Conservation (phyloP, 1,284 basidiomycete species). For the Neonothopanus nambi region DNA sequence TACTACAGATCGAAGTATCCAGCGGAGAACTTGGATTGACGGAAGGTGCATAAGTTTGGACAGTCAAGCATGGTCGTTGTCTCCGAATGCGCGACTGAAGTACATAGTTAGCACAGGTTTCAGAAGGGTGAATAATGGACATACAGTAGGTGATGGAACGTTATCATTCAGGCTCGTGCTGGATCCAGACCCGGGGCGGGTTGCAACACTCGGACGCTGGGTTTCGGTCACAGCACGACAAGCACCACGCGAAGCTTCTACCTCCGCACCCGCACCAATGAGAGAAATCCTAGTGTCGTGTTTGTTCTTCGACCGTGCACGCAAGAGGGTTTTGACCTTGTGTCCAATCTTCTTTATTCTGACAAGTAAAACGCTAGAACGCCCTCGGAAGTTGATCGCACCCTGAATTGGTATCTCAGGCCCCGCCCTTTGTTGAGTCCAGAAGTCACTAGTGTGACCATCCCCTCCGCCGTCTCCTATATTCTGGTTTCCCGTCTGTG, state of each 20-base stretch:
- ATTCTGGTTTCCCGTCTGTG: not conserved
- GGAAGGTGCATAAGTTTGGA: conserved; percentile 19
- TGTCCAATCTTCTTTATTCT: conserved; percentile 9
- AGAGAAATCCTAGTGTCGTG: no score
- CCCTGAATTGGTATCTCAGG: not conserved
- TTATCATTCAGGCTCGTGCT: no score
- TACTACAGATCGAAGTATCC: no score
- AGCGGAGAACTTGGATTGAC: no score
- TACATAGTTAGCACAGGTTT: not conserved
- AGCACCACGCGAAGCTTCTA: no score
- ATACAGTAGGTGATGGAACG: no score
- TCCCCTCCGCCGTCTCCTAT: not conserved
- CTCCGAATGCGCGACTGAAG: conserved; percentile 10
- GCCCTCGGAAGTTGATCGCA: not conserved
- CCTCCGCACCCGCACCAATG: no score
- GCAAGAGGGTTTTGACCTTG: conserved; percentile 6
- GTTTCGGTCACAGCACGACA: no score
- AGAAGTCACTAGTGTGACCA: not conserved
- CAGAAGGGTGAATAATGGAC: not conserved
- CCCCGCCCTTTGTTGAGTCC: no score
- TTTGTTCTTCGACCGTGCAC: not conserved
- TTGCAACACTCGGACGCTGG: no score
- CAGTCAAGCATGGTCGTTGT: conserved; percentile 16
- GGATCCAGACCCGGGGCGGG: no score
- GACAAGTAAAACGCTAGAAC: not conserved